Evolutionary conservation across 1,139 yeast species (phyloP), one percentile per base, ranked within the genome.

Genomic region (Geotrichum carabidarum): DNA sequence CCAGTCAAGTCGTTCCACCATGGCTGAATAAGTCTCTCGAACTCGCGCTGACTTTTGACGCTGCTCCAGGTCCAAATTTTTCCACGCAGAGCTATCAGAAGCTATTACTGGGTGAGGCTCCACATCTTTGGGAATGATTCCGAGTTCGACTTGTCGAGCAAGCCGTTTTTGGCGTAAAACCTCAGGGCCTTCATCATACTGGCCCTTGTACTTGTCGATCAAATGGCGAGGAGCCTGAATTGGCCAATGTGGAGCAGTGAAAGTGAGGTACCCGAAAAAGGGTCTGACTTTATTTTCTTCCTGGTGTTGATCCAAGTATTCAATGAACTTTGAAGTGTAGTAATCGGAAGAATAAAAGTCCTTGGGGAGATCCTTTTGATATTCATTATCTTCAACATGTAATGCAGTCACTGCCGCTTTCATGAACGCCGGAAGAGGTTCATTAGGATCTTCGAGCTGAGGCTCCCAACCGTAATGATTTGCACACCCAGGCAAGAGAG

Each of bases 191-290:
- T 67, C 70, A 59, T 77, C 76, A 61, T 80, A 79, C 9, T 66
- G 61, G 1, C 82, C 83, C 51, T 70, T 69, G 65, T 80, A 80
- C 58, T 79, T 79, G 2, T 67, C 71, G 54, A 78, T 72, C 18
- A 71, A 62, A 7, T 77, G 77, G 46, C 67, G 66, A 1, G 82
- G 82, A 0, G 84, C 84, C 65, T 80, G 84, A 57, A 74, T 73
- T 7, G 84, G 84, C 84, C 84, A 80, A 63, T 80, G 84, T 1
- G 84, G 84, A 1, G 84, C 83, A 4, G 83, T 79, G 59, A 77
- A 79, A 1, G 84, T 79, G 55, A 80, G 65, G 47, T 72, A 67
- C 1, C 81, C 82, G 59, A 79, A 77, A 58, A 78, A 80, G 8
- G 84, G 84, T 1, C 30, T 34, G 35, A 51, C 27, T n/a, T 50